Base-by-base conservation (phyloP, 345 rosid genomes). In the Conringia planisiliqua region DNA sequence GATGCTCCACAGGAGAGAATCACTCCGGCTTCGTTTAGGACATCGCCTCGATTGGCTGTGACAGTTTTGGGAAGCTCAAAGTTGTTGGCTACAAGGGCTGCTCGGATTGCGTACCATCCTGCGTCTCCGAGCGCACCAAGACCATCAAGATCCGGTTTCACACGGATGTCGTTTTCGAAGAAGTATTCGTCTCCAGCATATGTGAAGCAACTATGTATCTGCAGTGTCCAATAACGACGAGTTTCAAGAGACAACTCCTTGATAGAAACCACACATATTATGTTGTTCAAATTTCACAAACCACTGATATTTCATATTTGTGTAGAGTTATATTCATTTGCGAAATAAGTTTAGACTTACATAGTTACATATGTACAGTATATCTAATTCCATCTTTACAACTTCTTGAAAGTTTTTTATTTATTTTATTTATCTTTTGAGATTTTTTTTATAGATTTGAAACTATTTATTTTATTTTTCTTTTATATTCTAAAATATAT, bases 111-210 rank as follows among this genome's bases (percentile, higher is more conserved):
- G 62, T 93, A 90, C 97, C 98, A 93, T 20, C 98, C 97, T 12
- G 82, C 83, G 26, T 90, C 97, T 13, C 97, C 97, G 2, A 93
- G 89, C 38, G 92, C 85, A 20, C 97, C 98, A 10, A 86, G 97
- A 56, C 84, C 84, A 42, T 93, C 96, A 2, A 93, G 96, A 60
- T 85, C 87, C 5, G 97, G 96, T 80, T 88, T 90, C 35, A 89
- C 97, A 36, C 95, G 93, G 74, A 90, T 87, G 80, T 90, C 82
- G 27, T 87, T 85, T 62, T 83, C 79, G 29, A 93, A 86, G 70
- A 90, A 93, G 44, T 87, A 80, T 26, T 83, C 73, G 44, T 71
- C 82, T 13, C 13, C 87, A 43, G 77, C 76, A 60, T 82, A 84
- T 20, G 95, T 51, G 70, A 89, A 89, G 74, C 82, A 81, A 71